Percentiles rank a stretch among this genome's conserved stretches.
Conservation (phyloP, 1,284 basidiomycete genomes). For the Ceratobasidium sp. region DNA sequence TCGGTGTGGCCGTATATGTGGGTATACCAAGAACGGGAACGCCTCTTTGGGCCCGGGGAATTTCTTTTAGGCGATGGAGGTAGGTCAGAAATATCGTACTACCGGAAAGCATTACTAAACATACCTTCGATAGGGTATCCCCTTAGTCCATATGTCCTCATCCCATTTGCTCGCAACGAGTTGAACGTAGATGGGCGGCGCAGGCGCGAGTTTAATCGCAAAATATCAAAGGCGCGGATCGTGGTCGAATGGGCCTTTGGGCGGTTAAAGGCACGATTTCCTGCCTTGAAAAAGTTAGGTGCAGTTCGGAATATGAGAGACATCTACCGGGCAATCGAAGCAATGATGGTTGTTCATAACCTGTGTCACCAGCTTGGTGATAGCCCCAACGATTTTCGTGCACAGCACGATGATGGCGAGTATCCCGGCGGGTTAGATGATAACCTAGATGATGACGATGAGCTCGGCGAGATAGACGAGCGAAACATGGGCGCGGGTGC, state of each 20-base stretch:
- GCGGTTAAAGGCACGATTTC: conserved; percentile 1
- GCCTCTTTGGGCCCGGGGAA: background rate
- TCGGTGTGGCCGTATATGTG: background rate
- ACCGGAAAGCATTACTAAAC: background rate
- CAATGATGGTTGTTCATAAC: conserved; percentile 19
- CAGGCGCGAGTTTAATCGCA: background rate
- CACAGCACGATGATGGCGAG: background rate
- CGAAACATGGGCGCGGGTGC: background rate
- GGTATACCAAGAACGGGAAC: background rate
- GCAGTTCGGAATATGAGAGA: background rate
- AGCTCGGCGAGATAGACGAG: background rate
- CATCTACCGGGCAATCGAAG: conserved; percentile 10
- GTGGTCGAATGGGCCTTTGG: conserved; percentile 16
- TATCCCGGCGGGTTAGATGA: background rate
- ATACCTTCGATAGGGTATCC: conserved; percentile 1
- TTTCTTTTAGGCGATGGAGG: background rate
- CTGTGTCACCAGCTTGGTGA: conserved; percentile 15
- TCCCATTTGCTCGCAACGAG: conserved; percentile 5
- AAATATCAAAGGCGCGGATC: background rate
- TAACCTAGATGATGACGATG: background rate
- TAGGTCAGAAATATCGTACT: background rate
- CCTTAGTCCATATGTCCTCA: background rate
- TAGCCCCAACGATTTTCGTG: background rate
- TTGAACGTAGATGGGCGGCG: background rate
- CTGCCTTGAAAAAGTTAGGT: background rate